Evolutionary conservation across 306 rosid species (phyloP), one percentile per base, ranked within the genome.

Genomic region (Fagus sylvatica): DNA sequence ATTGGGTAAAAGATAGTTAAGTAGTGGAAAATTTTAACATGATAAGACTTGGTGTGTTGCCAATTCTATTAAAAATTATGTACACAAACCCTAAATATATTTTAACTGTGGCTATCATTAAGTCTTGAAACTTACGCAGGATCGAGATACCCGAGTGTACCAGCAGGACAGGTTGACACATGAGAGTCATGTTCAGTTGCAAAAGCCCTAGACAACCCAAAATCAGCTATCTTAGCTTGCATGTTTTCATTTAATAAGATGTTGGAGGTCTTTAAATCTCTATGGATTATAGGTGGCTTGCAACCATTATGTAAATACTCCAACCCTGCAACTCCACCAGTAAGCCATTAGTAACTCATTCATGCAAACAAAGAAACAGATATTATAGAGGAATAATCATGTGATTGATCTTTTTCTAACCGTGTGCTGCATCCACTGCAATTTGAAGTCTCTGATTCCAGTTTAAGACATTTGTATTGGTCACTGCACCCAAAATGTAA

Each of bases 221-320:
- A 87, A 73, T 87, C 85, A 33, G 84, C 79, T 42, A 87, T 71
- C 73, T 87, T 81, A 34, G 88, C 86, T 6, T 71, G 83, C 56
- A 79, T 69, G 2, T 55, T 57, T 6, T 79, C 82, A 7, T 71
- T 67, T 28, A 84, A 11, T 72, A 87, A 48, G 6, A 84, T 84
- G 77, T 87, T 87, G 13, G 88, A 34, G 28, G 86, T 56, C 15
- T 84, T 87, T 32, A 87, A 66, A 65, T 84, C 85, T 66, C 85
- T 84, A 28, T 84, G 85, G 15, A 82, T 11, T 59, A 74, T 55
- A 3, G 56, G 46, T 36, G 61, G 64, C 53, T 53, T 68, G 46
- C 83, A 67, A 32, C 83, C 75, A 68, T 80, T 80, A 41, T 74
- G 83, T 2, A 80, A 62, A 68, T 80, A 80, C 0, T 74, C 84